A percentile compares a stretch with the other conserved stretches of the same genome.
Evolutionary conservation across 768 basidiomycete species (phyloP).

Genomic region (Xerocomus brunneocitrinus): DNA sequence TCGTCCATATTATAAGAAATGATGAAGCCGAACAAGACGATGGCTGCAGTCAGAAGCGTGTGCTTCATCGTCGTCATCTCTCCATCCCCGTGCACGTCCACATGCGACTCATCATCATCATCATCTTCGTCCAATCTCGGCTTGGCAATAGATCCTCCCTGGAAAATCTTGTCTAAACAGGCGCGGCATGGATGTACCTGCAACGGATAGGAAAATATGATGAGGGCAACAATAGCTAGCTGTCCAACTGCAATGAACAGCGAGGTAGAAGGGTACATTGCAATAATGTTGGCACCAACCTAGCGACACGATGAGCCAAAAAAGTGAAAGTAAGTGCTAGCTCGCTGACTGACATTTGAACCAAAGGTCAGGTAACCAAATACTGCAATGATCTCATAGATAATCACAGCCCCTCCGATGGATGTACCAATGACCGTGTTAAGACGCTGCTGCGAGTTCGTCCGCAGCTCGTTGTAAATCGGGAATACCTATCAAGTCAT

Average conservation of each 20-base stretch:
- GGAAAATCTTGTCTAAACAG: slow-evolving; percentile 88
- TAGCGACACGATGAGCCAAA: slow-evolving; percentile 24
- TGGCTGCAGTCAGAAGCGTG: slow-evolving; percentile 58
- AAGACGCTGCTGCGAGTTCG: slow-evolving; percentile 78
- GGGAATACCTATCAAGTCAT: slow-evolving; percentile 68
- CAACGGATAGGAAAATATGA: slow-evolving; percentile 89
- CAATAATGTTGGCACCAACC: slow-evolving; percentile 91
- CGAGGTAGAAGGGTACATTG: slow-evolving; percentile 89
- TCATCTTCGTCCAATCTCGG: slow-evolving; percentile 42
- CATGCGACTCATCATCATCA: slow-evolving; percentile 28
- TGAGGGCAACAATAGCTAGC: slow-evolving; percentile 85
- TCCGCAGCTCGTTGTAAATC: slow-evolving; percentile 84
- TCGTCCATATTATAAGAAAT: slow-evolving; percentile 78
- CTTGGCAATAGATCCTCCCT: slow-evolving; percentile 36
- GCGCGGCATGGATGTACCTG: slow-evolving; percentile 93
- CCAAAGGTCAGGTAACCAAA: slow-evolving; percentile 95
- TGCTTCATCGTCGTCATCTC: slow-evolving; percentile 73
- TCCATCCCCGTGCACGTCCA: slow-evolving; percentile 49
- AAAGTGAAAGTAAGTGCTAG: neutral
- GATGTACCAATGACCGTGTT: slow-evolving; percentile 84
- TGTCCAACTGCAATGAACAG: slow-evolving; percentile 91
- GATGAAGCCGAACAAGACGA: slow-evolving; percentile 60
- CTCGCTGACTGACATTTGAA: slow-evolving; percentile 51
- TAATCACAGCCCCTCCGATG: slow-evolving; percentile 77
- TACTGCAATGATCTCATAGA: slow-evolving; percentile 84